Percentiles rank a stretch among this genome's conserved stretches.
Evolutionary conservation across 225 moss, liverwort and hornwort species (phyloP).

Genomic region (Pleurozium schreberi): DNA sequence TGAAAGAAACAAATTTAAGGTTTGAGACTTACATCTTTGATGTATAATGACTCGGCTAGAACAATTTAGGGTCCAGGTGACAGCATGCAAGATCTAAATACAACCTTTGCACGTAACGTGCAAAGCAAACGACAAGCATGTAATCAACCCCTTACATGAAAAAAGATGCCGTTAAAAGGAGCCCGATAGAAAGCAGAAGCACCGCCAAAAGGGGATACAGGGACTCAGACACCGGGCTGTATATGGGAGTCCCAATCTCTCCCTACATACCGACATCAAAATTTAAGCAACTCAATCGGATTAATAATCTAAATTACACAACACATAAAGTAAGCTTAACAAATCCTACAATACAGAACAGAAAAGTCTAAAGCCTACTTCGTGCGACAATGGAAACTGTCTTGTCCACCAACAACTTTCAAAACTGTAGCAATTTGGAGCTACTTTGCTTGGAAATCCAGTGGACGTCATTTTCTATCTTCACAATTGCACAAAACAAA

Average conservation of each 20-base stretch:
- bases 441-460: neutral
- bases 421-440: neutral
- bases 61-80: neutral
- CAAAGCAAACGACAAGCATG: neutral
- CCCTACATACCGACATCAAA: conserved; percentile 28
- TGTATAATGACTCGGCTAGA: neutral
- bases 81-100: neutral
- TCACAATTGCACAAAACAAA: neutral
- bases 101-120: neutral
- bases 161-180: conserved; percentile 73
- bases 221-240: conserved; percentile 75
- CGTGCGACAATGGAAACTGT: neutral
- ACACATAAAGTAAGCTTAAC: neutral
- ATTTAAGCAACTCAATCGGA: neutral
- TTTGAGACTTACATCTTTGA: conserved; percentile 3
- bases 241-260: conserved; percentile 35
- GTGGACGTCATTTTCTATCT: neutral
- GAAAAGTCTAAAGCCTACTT: neutral
- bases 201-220: conserved; percentile 75
- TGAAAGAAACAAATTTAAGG: neutral
- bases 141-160: conserved; percentile 59
- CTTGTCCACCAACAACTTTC: neutral
- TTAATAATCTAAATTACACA: neutral
- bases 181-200: conserved; percentile 66
- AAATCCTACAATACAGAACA: neutral